Evolutionary conservation across 2,329 filamentous ascomycete species (phyloP), one percentile per base, ranked within the genome.

Genomic region (Apiospora rasikravindrae): DNA sequence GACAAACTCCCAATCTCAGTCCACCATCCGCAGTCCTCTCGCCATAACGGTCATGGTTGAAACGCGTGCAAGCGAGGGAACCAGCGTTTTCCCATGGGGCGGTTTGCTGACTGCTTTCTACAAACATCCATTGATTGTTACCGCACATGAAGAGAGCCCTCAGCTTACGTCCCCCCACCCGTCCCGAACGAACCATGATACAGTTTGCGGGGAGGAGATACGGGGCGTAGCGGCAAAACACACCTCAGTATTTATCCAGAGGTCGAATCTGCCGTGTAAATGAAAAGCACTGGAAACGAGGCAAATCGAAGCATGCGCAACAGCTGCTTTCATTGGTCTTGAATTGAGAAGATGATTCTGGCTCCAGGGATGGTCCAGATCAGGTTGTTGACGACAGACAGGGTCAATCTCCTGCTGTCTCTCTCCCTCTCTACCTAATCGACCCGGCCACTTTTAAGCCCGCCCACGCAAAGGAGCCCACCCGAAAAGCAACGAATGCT

Each of bases 181-280:
- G 19, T 49, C 45, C 45, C 7, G 7, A 7, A 57, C 10, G 33
- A 64, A 64, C 2, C 10, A 37, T 5, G 11, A 64, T 40, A 8
- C 53, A 40, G 29, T 40, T 8, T 37, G 33, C 57, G 29, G 57
- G 22, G 53, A 37, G 57, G 57, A 40, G 33, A 40, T 11, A 64
- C 33, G 57, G 57, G 57, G 40, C 7, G 33, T 64, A 33, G 57
- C 57, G 57, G 57, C 57, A 64, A 64, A 64, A 64, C 57, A 40
- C 57, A n/a, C 10, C 8, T n/a, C 33, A 40, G 19, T 10, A n/a
- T 69, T 69, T 69, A 69, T 37, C 67, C 67, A 69, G 67, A 69
- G 6, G 40, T 29, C 24, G 40, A 47, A 68, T 47, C 22, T 47
- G 66, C 66, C 66, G 42, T 68, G 66, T 33, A 68, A 68, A 68